Evolutionary conservation across 805 yeast species (phyloP).

Genomic region (Candida awuae): DNA sequence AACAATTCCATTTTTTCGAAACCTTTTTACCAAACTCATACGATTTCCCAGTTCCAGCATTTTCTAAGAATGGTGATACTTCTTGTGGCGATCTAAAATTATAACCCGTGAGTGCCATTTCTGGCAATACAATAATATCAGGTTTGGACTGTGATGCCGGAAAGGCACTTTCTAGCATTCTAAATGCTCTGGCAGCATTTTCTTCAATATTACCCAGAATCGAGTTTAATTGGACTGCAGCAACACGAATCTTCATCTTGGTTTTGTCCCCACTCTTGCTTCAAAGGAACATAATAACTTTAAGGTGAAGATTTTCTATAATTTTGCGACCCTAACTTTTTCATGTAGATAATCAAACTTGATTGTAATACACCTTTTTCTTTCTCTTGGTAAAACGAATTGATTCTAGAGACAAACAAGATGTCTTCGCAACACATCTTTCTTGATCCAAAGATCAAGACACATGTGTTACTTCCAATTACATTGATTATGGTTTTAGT

Average conservation of each 20-base stretch:
- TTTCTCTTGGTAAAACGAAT: too few relatives aligned
- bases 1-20: slow-evolving; percentile 45
- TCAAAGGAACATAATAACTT: too few relatives aligned
- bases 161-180: slow-evolving; percentile 30
- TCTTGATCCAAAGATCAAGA: slow-evolving; percentile 73
- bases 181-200: slow-evolving; percentile 42
- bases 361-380: too few relatives aligned
- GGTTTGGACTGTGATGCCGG: slow-evolving; percentile 23
- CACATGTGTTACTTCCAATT: slow-evolving; percentile 90
- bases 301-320: too few relatives aligned
- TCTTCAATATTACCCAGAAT: slow-evolving; percentile 48
- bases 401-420: too few relatives aligned
- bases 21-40: slow-evolving; percentile 49
- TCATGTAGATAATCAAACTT: too few relatives aligned
- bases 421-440: too few relatives aligned
- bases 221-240: slow-evolving; percentile 64
- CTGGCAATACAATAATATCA: slow-evolving; percentile 76
- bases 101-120: slow-evolving; percentile 79
- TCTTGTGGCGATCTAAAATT: slow-evolving; percentile 44
- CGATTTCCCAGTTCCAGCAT: slow-evolving; percentile 31
- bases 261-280: too few relatives aligned
- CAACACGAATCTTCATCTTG: slow-evolving; percentile 45
- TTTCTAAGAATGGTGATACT: slow-evolving; percentile 54
- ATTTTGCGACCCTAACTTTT: too few relatives aligned
- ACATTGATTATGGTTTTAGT: slow-evolving; percentile 83